Conservation (phyloP, 2,329 filamentous ascomycete species). For the Monosporascus ibericus region DNA sequence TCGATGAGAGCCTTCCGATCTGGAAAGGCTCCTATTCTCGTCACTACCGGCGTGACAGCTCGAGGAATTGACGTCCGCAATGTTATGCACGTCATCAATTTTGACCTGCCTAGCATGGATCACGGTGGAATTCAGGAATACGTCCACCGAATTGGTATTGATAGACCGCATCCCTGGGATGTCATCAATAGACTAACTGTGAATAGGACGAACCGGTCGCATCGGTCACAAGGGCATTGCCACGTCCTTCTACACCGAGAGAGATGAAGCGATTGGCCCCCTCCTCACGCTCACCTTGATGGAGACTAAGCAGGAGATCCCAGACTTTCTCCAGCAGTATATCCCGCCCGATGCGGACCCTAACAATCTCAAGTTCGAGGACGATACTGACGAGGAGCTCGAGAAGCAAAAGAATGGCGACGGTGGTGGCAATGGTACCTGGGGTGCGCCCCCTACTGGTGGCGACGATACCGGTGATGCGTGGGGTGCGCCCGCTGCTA, state of each 20-base stretch:
- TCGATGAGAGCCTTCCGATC: slow-evolving; percentile 78
- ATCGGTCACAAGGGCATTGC: slow-evolving; percentile 84
- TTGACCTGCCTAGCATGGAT: slow-evolving; percentile 67
- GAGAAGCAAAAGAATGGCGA: slow-evolving; percentile 21
- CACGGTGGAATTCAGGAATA: slow-evolving; percentile 93
- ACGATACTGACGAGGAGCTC: slow-evolving; percentile 47
- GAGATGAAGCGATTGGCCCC: slow-evolving; percentile 65
- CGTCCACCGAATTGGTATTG: slow-evolving; percentile 82
- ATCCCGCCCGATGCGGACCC: slow-evolving; percentile 49
- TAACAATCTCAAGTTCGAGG: slow-evolving; percentile 47
- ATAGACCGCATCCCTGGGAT: background rate
- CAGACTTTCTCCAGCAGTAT: slow-evolving; percentile 69
- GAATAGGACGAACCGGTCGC: slow-evolving; percentile 77
- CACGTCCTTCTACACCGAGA: slow-evolving; percentile 81
- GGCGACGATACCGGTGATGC: background rate
- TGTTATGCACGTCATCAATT: slow-evolving; percentile 90
- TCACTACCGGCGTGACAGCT: slow-evolving; percentile 80
- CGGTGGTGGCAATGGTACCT: slow-evolving; percentile 7
- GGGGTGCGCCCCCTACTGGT: background rate
- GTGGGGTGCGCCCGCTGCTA: background rate
- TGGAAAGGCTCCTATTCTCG: slow-evolving; percentile 69
- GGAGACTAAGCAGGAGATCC: slow-evolving; percentile 72
- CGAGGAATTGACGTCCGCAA: slow-evolving; percentile 86
- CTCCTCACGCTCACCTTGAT: slow-evolving; percentile 75
- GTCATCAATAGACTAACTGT: slow-evolving; percentile 8